These are phyloP conservation scores for Fusarium pseudograminearum DNA, from an alignment of 2,329 filamentous ascomycete species.

Conservation along the genomic window DNA sequence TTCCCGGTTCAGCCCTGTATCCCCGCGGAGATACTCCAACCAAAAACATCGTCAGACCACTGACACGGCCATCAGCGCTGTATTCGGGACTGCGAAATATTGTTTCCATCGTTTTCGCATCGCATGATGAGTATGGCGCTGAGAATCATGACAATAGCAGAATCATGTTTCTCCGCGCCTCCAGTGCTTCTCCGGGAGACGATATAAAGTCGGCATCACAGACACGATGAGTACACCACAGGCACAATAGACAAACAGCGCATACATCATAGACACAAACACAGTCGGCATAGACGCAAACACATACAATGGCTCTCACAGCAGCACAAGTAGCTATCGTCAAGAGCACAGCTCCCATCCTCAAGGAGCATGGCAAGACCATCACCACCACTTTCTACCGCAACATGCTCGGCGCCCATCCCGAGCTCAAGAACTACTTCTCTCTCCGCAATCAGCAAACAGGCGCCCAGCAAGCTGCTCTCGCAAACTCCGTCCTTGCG, in stretches of 20 bases:
- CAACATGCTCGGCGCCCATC: slow-evolving; percentile 73
- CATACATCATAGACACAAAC: not conserved
- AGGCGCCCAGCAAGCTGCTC: slow-evolving; percentile 75
- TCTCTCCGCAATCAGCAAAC: slow-evolving; percentile 76
- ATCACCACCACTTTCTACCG: slow-evolving; percentile 81
- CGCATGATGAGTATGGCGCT: slow-evolving; percentile 20
- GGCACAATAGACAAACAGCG: not conserved
- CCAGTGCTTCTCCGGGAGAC: slow-evolving; percentile 36
- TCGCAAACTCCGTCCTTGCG: slow-evolving; percentile 76
- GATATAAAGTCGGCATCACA: slow-evolving; percentile 39
- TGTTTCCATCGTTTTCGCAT: slow-evolving; percentile 18
- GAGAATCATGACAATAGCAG: slow-evolving; percentile 10
- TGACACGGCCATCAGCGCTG: slow-evolving; percentile 23
- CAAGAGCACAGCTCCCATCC: slow-evolving; percentile 80
- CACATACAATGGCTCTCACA: slow-evolving; percentile 64
- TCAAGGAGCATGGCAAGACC: slow-evolving; percentile 73
- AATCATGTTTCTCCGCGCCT: slow-evolving; percentile 42
- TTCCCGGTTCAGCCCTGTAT: not conserved
- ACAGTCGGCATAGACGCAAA: not conserved
- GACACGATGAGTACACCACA: not conserved
- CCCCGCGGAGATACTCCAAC: slow-evolving; percentile 45
- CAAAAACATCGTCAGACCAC: slow-evolving; percentile 43
- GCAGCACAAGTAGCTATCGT: slow-evolving; percentile 75
- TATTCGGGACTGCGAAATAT: slow-evolving; percentile 13
- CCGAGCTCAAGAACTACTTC: slow-evolving; percentile 76